A percentile compares a stretch with the other conserved stretches of the same genome.
These are phyloP conservation scores for Athelia psychrophila DNA, from an alignment of 1,284 basidiomycete genomes.

Conservation along the genomic window DNA sequence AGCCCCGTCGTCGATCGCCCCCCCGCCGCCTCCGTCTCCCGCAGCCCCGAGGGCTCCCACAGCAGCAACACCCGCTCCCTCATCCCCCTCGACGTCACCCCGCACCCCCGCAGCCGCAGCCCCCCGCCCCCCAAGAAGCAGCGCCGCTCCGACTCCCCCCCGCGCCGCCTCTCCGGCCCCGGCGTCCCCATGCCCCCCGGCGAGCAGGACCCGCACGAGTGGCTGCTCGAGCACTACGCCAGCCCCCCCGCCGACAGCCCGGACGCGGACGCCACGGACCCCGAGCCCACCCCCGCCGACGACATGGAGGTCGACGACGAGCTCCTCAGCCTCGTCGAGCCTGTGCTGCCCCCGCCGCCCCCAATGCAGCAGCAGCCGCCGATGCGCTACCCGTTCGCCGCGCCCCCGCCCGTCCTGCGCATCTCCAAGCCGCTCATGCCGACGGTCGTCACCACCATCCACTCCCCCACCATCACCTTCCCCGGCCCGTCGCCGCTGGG, in stretches of 20 bases:
- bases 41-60: slow-evolving; percentile 9
- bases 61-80: not conserved
- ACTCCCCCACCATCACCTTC: slow-evolving; percentile 9
- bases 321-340: slow-evolving; percentile 63
- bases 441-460: slow-evolving; percentile 8
- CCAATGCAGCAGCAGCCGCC: slow-evolving; percentile 3
- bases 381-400: not conserved
- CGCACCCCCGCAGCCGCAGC: not conserved
- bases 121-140: not conserved
- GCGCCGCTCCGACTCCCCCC: not conserved
- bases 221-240: slow-evolving; percentile 52
- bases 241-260: slow-evolving; percentile 36
- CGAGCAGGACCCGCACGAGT: slow-evolving; percentile 53
- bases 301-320: slow-evolving; percentile 61
- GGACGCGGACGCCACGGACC: slow-evolving; percentile 10
- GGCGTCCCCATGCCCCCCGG: not conserved
- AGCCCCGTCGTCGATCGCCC: slow-evolving; percentile 5
- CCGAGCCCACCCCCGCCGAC: slow-evolving; percentile 40
- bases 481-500: slow-evolving; percentile 4
- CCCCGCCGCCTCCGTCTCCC: slow-evolving; percentile 10
- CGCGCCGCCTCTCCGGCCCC: not conserved
- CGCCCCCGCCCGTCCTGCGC: not conserved
- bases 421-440: slow-evolving; percentile 12
- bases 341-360: slow-evolving; percentile 25
- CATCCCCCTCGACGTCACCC: not conserved